Evolutionary conservation across 495 filamentous ascomycete species (phyloP), one percentile per base, ranked within the genome.

Genomic region (Evernia prunastri): DNA sequence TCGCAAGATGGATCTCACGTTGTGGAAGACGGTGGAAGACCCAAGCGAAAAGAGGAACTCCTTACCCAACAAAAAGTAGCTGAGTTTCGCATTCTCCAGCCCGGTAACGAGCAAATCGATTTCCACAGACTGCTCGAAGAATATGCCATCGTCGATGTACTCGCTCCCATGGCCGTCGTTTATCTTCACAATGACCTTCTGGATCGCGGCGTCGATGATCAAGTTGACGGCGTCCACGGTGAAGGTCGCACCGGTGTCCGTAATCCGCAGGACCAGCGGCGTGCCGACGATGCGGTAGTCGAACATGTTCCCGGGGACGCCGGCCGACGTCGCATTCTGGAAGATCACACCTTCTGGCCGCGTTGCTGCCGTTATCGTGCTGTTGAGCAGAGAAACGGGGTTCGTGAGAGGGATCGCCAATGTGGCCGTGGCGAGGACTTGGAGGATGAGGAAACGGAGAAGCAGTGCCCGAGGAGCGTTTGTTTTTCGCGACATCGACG

Each of bases 271-370:
- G 29, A 33, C 3, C 27, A 54, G 51, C 5, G 15, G 29, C 25
- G 51, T 54, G 27, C 51, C 51, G 29, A 20, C 17, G 17, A 54
- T n/a, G 51, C 6, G 51, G 51, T 54, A 54, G 29, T 54, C 51
- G 15, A 33, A 5, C 29, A 33, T 33, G 29, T 54, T 33, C 27
- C 12, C n/a, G n/a, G 25, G 13, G 25, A 31, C 9, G 27, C 25
- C 5, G 3, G 51, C 17, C n/a, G 51, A 18, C 4, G 51, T 54
- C 27, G 15, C 51, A 25, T 54, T 54, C 15, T 18, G 49, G 10
- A 25, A 33, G 27, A 33, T 17, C 3, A 3, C 3, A 17, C 3
- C 11, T 9, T 17, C 11, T 0, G n/a, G 27, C 23, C 27, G 17
- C 17, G 51, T 20, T 35, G 51, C 18, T 10, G 51, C 51, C 8